These are phyloP conservation scores for Talaromyces stipitatus DNA, from an alignment of 495 filamentous ascomycete species.

Conservation along the genomic window DNA sequence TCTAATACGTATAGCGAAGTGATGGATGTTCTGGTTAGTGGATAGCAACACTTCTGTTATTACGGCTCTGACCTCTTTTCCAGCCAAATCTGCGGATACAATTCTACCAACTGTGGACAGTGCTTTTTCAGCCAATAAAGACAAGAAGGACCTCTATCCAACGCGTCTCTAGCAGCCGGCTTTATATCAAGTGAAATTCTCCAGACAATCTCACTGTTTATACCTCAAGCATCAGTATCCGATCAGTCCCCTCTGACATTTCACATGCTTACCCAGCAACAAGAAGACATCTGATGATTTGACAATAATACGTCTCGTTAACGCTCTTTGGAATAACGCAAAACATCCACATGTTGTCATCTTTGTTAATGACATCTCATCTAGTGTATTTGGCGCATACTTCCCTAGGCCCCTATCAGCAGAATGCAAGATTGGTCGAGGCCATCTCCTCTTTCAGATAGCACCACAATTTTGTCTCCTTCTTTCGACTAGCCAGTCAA, in stretches of 20 bases:
- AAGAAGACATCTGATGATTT: neutral
- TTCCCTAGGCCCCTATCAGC: neutral
- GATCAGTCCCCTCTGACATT: neutral
- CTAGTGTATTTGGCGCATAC: neutral
- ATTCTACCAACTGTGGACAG: neutral
- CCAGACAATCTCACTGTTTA: neutral
- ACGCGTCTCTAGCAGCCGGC: neutral
- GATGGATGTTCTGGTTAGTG: neutral
- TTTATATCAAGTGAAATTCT: neutral
- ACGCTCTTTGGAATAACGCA: neutral
- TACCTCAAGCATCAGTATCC: neutral
- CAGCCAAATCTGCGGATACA: neutral
- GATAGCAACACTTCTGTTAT: neutral
- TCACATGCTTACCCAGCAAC: neutral
- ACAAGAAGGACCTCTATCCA: neutral
- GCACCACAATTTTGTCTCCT: neutral
- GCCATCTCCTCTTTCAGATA: neutral
- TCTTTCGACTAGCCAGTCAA: neutral
- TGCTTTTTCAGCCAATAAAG: neutral
- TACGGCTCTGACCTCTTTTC: neutral
- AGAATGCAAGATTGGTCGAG: neutral
- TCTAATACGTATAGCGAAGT: neutral
- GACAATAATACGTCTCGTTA: neutral
- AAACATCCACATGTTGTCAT: neutral
- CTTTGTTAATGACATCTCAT: neutral